phyloP scores from a whole-genome alignment of 2,329 filamentous ascomycete genomes.

The Teratosphaeria nubilosa region DNA sequence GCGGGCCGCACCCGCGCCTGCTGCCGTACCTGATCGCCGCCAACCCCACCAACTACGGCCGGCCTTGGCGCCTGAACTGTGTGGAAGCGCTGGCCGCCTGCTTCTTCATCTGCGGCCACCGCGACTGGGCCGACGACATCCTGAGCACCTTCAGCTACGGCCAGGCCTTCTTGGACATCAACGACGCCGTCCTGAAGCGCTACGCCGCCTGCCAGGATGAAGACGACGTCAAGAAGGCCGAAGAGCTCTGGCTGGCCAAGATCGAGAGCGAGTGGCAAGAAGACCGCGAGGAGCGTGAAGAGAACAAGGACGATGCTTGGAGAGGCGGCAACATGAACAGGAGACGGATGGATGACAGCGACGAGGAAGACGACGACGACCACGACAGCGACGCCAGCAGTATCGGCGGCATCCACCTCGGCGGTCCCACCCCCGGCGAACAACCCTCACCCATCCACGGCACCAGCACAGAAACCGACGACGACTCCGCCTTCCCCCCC shows the following conservation, averaged over 20 bases:
- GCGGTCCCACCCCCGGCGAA: slow-evolving; percentile 41
- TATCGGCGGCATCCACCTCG: slow-evolving; percentile 25
- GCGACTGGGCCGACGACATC: slow-evolving; percentile 81
- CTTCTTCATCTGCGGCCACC: slow-evolving; percentile 84
- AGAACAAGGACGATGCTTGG: slow-evolving; percentile 64
- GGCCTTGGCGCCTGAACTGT: slow-evolving; percentile 90
- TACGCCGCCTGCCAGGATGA: slow-evolving; percentile 80
- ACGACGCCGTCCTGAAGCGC: slow-evolving; percentile 65
- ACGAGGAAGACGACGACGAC: slow-evolving; percentile 40
- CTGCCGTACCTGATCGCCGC: slow-evolving; percentile 93
- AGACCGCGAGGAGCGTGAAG: slow-evolving; percentile 55
- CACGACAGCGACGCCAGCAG: slow-evolving; percentile 31
- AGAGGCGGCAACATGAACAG: slow-evolving; percentile 82
- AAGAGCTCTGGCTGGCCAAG: slow-evolving; percentile 80
- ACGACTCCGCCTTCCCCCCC: slow-evolving; percentile 68
- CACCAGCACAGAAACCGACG: slow-evolving; percentile 46
- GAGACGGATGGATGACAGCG: slow-evolving; percentile 39
- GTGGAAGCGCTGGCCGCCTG: slow-evolving; percentile 88
- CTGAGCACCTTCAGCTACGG: slow-evolving; percentile 83
- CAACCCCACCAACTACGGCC: slow-evolving; percentile 94
- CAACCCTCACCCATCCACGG: slow-evolving; percentile 31
- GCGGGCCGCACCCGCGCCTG: slow-evolving; percentile 82
- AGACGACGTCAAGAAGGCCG: slow-evolving; percentile 69
- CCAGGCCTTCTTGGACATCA: slow-evolving; percentile 80
- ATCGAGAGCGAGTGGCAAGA: slow-evolving; percentile 83